Base-by-base conservation (phyloP, 257 asterid genomes). In the Scutellaria baicalensis region DNA sequence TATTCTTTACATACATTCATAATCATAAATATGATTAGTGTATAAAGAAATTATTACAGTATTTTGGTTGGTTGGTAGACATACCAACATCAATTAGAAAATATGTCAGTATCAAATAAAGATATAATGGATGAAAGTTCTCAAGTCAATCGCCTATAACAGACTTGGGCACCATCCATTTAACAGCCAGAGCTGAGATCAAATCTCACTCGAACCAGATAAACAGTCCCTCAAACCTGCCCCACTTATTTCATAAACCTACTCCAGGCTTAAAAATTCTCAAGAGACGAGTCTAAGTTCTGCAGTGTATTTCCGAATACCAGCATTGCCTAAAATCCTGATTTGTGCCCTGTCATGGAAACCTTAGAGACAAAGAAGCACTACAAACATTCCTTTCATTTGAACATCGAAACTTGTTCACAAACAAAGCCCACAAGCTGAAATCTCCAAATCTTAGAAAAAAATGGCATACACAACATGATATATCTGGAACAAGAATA, bases 251-350 rank as follows among this genome's bases (percentile, higher is more conserved):
- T 44, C 38, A n/a, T 59, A 35, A 45, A 13, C 52, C 47, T 47
- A 36, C 1, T 14, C 23, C 45, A 40, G 16, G 43, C 61, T 69
- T 21, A 16, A 44, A 62, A 62, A 3, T 9, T 39, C 54, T 50
- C 11, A 6, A 12, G n/a, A 54, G 51, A 42, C 54, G 12, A 38
- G 6, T 20, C 44, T n/a, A 35, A 54, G 40, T 16, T 64, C 47
- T 23, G n/a, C 14, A 56, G 35, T 48, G 52, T 8, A 7, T 61
- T 63, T 45, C 49, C 48, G 4, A 39, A 23, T 21, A 48, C 42
- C 76, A 48, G 70, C 73, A 78, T 58, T 43, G 56, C 50, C 57
- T 69, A 6, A 58, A 49, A 73, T 23, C 42, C 51, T 16, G 57
- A 33, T 44, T 36, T 9, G 17, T n/a, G 9, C 39, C 23, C 59